Conservation (phyloP, 2,329 filamentous ascomycete genomes). For the Tolypocladium guangdongense region DNA sequence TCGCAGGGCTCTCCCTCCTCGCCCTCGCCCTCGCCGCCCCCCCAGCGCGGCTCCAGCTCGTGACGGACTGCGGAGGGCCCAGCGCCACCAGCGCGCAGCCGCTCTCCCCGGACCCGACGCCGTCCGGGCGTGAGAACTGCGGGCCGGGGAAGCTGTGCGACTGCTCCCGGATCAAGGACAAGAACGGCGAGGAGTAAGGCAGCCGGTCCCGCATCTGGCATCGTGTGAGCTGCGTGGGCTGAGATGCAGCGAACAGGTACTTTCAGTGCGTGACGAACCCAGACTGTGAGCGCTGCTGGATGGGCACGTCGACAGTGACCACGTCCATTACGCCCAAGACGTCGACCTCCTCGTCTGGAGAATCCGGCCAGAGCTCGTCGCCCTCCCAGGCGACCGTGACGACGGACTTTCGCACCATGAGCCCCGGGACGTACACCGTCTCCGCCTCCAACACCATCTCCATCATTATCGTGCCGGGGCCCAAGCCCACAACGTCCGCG, state of each 20-base stretch:
- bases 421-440: slow-evolving; percentile 1
- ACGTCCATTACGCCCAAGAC: background rate
- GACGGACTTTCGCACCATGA: background rate
- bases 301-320: background rate
- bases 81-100: background rate
- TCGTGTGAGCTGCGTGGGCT: background rate
- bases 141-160: slow-evolving; percentile 14
- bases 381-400: background rate
- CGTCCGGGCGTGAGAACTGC: slow-evolving; percentile 5
- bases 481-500: background rate
- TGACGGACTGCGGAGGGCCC: background rate
- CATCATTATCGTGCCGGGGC: slow-evolving; percentile 1
- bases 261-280: slow-evolving; percentile 24
- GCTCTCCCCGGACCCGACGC: background rate
- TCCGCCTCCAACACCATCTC: slow-evolving; percentile 1
- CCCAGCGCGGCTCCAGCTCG: background rate
- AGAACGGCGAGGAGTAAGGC: slow-evolving; percentile 17
- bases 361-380: no score
- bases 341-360: background rate
- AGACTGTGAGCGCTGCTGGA: slow-evolving; percentile 15
- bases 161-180: slow-evolving; percentile 15
- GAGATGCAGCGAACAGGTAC: slow-evolving; percentile 10
- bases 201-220: no score
- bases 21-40: background rate
- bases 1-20: background rate